These are phyloP conservation scores for Peterozyma xylosa DNA, from an alignment of 805 yeast genomes.

Conservation along the genomic window DNA sequence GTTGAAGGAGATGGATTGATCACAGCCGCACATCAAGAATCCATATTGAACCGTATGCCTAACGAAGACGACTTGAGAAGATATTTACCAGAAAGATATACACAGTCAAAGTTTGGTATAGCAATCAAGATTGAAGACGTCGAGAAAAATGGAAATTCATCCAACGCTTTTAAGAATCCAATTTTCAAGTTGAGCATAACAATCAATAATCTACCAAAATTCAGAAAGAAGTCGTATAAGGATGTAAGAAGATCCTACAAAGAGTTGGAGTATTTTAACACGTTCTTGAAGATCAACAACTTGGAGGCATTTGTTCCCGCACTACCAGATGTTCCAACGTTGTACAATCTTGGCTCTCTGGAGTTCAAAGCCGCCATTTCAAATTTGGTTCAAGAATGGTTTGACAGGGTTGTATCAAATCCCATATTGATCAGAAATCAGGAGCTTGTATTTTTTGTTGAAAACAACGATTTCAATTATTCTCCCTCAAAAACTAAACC, in stretches of 20 bases:
- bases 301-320: slow-evolving; percentile 93
- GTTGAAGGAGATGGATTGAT: not conserved
- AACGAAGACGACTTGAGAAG: slow-evolving; percentile 33
- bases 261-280: slow-evolving; percentile 71
- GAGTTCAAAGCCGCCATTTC: slow-evolving; percentile 62
- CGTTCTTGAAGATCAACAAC: slow-evolving; percentile 70
- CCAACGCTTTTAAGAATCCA: slow-evolving; percentile 68
- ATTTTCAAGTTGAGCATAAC: slow-evolving; percentile 63
- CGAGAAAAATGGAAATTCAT: slow-evolving; percentile 50
- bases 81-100: slow-evolving; percentile 44
- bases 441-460: slow-evolving; percentile 69
- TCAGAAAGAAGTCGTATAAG: slow-evolving; percentile 60
- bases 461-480: slow-evolving; percentile 28
- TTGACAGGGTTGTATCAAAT: slow-evolving; percentile 60
- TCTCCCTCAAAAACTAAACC: slow-evolving; percentile 31
- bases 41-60: slow-evolving; percentile 16
- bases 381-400: slow-evolving; percentile 74
- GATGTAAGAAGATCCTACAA: slow-evolving; percentile 74
- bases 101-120: slow-evolving; percentile 31
- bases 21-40: slow-evolving; percentile 8
- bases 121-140: slow-evolving; percentile 54
- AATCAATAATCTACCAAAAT: slow-evolving; percentile 58
- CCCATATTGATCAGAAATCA: slow-evolving; percentile 83
- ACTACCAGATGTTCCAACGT: slow-evolving; percentile 65
- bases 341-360: slow-evolving; percentile 77